Conservation (phyloP, 208 protist species). For the Crithidia sp. region DNA sequence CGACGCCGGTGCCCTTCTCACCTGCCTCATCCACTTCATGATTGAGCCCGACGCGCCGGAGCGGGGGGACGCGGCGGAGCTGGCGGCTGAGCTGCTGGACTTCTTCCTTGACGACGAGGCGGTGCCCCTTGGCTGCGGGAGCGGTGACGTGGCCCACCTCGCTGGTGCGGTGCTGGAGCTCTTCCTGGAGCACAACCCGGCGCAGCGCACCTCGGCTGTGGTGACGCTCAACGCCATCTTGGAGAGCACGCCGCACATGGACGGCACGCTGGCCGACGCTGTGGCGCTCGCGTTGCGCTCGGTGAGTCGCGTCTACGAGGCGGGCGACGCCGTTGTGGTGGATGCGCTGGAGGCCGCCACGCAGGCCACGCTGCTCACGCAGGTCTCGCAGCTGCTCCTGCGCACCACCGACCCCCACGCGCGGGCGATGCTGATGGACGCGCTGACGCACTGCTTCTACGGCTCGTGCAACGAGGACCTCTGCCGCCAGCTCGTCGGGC, state of each 20-base stretch:
- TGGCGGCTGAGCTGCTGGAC: slow-evolving; percentile 35
- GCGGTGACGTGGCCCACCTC: slow-evolving; percentile 45
- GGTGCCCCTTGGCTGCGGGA: slow-evolving; percentile 63
- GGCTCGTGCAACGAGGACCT: slow-evolving; percentile 14
- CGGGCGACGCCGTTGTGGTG: slow-evolving; percentile 23
- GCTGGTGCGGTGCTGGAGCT: slow-evolving; percentile 56
- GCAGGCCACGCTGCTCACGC: slow-evolving; percentile 29
- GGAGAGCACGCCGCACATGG: slow-evolving; percentile 23
- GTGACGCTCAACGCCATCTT: slow-evolving; percentile 17
- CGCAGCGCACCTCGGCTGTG: slow-evolving; percentile 20
- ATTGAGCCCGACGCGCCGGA: slow-evolving; percentile 8
- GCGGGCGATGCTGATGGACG: slow-evolving; percentile 31
- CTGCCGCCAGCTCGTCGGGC: slow-evolving; percentile 26
- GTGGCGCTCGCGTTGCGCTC: slow-evolving; percentile 32
- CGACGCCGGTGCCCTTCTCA: slow-evolving; percentile 25
- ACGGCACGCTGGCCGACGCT: slow-evolving; percentile 18
- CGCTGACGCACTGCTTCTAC: slow-evolving; percentile 33
- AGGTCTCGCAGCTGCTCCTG: slow-evolving; percentile 28
- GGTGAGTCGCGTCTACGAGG: slow-evolving; percentile 32
- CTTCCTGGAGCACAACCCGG: slow-evolving; percentile 48
- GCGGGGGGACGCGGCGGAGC: slow-evolving; percentile 10
- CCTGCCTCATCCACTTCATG: slow-evolving; percentile 56
- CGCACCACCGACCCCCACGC: slow-evolving; percentile 21
- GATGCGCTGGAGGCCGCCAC: slow-evolving; percentile 23
- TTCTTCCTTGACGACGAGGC: slow-evolving; percentile 60